Base-by-base conservation (phyloP, 192 early-diverging fungal genomes). In the Diversispora epigaea region DNA sequence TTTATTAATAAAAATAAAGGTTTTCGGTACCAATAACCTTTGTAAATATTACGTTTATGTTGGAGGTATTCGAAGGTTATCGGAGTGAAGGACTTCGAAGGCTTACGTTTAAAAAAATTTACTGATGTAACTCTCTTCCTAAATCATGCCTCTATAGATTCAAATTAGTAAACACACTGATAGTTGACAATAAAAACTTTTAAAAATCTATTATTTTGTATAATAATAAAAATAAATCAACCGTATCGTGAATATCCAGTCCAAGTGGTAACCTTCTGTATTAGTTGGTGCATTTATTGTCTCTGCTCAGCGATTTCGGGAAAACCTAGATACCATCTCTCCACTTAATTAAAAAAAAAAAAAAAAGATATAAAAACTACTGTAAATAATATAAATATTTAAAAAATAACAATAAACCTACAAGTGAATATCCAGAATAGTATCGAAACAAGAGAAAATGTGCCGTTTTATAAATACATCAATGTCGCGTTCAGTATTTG, bases 221-320 rank as follows among this genome's bases (percentile, higher is more conserved):
- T 32, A 32, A 32, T 32, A 32, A 32, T 32, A 32, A 32, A 32
- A 32, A 32, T 32, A 32, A 32, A 32, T 1, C 25, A 76, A 49
- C n/a, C 63, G 68, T 76, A 76, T 52, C 50, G 65, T 76, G 50
- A 68, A 76, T 40, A 76, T 57, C 64, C 65, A 68, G 25, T 76
- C 65, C 25, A 76, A 14, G n/a, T 76, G 65, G 44, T 55, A 76
- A 32, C 73, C 73, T 4, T 64, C 73, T 4, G 61, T 14, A 47
- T 61, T 45, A 56, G 0, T 46, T 55, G 75, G 39, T 67, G 65
- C 50, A 68, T 76, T 15, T 19, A 68, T 49, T 21, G 46, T 25
- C 7, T 45, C 65, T 62, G 45, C 67, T 57, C 62, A 44, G 8
- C 75, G 50, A 67, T 60, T 25, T n/a, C 65, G 4, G 4, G 75